Conservation (phyloP, 78 protist genomes). For the Anaeramoeba ignava region DNA sequence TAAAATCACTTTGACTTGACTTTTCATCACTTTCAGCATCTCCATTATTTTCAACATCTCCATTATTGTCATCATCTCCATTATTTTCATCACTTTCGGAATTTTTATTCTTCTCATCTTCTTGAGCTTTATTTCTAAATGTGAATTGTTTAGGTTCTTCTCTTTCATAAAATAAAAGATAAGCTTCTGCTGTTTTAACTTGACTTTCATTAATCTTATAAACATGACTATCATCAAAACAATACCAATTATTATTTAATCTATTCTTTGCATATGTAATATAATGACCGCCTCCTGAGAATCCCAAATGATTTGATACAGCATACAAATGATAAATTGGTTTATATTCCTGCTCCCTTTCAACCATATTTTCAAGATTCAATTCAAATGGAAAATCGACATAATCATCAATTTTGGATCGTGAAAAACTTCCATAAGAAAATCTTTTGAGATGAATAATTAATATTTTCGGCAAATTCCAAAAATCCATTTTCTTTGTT, state of each 20-base stretch:
- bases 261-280: neutral
- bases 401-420: neutral
- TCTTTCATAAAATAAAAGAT: neutral
- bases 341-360: neutral
- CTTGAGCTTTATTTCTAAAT: no score
- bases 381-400: neutral
- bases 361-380: neutral
- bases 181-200: neutral
- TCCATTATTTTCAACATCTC: no score
- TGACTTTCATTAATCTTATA: neutral
- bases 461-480: neutral
- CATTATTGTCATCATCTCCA: no score
- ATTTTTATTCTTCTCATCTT: no score
- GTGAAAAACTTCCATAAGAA: neutral
- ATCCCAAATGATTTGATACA: neutral
- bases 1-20: no score
- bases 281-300: neutral
- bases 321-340: neutral
- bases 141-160: no score
- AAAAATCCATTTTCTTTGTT: neutral
- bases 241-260: neutral
- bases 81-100: no score
- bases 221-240: neutral
- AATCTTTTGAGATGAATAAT: conserved; percentile 1
- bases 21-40: no score